A percentile compares a stretch with the other conserved stretches of the same genome.
phyloP scores from a whole-genome alignment of 73 alveolate species.

The Tetrahymena thermophila region DNA sequence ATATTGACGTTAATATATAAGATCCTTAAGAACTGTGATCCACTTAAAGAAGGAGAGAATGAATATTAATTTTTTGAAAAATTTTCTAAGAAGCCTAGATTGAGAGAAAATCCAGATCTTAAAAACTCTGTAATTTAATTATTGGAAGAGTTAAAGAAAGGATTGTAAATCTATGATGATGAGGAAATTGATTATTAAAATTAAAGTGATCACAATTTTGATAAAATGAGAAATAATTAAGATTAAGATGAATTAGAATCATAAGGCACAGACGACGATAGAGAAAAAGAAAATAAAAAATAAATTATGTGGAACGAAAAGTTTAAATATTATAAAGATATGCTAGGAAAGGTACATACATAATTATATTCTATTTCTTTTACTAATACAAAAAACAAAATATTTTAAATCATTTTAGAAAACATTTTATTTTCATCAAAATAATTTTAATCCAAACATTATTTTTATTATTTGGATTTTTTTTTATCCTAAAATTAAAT shows the following conservation, averaged over 20 bases:
- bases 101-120: not conserved
- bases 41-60: not conserved
- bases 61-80: not conserved
- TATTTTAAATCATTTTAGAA: not conserved
- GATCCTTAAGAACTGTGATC: not conserved
- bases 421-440: no score
- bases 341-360: not conserved
- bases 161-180: not conserved
- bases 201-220: not conserved
- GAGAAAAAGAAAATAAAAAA: not conserved
- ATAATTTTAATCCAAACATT: no score
- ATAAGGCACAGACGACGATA: not conserved
- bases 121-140: not conserved
- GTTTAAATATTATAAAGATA: not conserved
- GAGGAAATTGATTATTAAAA: not conserved
- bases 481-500: no score
- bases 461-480: no score
- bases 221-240: not conserved
- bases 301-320: not conserved
- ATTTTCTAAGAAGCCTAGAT: not conserved
- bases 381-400: no score
- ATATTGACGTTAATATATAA: not conserved
- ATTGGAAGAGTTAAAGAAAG: not conserved
- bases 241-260: not conserved
- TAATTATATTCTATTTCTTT: no score